These are phyloP conservation scores for Aegilops tauschii DNA, from an alignment of 176 grass and related monocot species.

Conservation along the genomic window DNA sequence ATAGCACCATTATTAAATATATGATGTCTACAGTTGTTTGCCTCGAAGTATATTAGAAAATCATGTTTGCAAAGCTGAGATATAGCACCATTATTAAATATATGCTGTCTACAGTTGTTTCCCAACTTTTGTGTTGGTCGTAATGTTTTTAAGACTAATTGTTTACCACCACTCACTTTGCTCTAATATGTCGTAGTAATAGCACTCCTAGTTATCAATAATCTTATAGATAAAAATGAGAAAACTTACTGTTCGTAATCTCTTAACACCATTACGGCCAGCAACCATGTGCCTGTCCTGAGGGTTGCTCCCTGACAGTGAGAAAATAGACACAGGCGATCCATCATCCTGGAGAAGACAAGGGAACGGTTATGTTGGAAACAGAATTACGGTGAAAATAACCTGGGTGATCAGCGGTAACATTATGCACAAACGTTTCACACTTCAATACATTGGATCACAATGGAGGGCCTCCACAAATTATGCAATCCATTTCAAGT, in stretches of 20 bases:
- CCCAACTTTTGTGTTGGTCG: not conserved
- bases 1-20: not conserved
- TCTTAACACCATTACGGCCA: conserved; percentile 92
- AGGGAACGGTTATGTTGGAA: conserved; percentile 13
- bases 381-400: not conserved
- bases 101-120: not conserved
- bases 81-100: not conserved
- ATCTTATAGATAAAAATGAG: not conserved
- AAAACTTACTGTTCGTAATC: conserved; percentile 79
- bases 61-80: not conserved
- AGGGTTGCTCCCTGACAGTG: conserved; percentile 80
- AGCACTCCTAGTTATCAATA: conserved; percentile 17
- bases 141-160: not conserved
- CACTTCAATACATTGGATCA: not conserved
- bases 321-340: conserved; percentile 89
- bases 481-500: not conserved
- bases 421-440: not conserved
- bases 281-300: conserved; percentile 94
- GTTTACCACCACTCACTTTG: not conserved
- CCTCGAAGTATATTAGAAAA: not conserved
- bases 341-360: conserved; percentile 86
- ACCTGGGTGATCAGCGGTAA: not conserved
- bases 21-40: not conserved
- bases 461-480: not conserved
- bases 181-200: not conserved